Percentiles rank a stretch among this genome's conserved stretches.
phyloP scores from a whole-genome alignment of 768 basidiomycete genomes.

The Termitomyces sp. region DNA sequence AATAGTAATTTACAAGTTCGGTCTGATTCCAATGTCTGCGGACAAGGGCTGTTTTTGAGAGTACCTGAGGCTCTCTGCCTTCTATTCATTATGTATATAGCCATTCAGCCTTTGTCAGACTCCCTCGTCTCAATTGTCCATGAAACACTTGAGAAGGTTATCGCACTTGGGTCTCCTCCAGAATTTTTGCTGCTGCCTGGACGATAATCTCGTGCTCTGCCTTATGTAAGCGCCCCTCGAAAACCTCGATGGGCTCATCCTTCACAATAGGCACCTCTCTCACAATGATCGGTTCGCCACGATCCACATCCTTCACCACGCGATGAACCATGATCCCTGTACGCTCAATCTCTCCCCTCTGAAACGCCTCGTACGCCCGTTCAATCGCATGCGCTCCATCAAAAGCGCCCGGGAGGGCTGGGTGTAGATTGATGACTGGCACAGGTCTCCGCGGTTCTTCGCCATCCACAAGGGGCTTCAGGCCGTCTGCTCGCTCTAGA shows the following conservation, averaged over 20 bases:
- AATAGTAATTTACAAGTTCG: background rate
- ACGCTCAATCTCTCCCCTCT: constrained; percentile 69
- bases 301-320: constrained; percentile 91
- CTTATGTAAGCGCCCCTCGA: constrained; percentile 73
- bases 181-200: constrained; percentile 66
- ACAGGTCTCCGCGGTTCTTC: constrained; percentile 35
- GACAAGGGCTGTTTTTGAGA: background rate
- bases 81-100: background rate
- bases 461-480: constrained; percentile 28
- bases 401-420: constrained; percentile 93
- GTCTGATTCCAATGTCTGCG: background rate
- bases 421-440: constrained; percentile 94
- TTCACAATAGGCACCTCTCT: constrained; percentile 67
- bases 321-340: constrained; percentile 93
- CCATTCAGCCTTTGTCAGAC: background rate
- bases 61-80: background rate
- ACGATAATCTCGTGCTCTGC: constrained; percentile 93
- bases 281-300: constrained; percentile 83
- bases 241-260: constrained; percentile 67
- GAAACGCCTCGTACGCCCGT: constrained; percentile 85
- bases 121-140: background rate
- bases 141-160: background rate
- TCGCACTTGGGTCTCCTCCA: constrained; percentile 38
- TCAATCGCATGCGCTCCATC: constrained; percentile 92
- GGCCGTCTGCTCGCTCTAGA: constrained; percentile 57